Evolutionary conservation across 495 filamentous ascomycete genomes (phyloP), one percentile per base, ranked within the genome.

Genomic region (Hypoxylon subgilvum): DNA sequence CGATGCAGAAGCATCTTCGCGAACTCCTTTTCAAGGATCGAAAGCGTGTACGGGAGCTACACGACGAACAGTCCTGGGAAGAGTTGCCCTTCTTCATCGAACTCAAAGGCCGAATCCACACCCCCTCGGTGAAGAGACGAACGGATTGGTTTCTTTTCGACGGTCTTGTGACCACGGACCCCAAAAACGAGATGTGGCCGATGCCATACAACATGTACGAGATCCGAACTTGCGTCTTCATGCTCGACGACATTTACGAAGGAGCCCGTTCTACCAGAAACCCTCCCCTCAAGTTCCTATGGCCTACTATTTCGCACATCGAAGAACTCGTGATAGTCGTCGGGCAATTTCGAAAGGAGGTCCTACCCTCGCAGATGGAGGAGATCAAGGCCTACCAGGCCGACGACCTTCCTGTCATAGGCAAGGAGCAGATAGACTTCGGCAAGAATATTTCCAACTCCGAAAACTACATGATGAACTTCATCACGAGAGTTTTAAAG

Each of bases 121-220:
- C 39, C 9, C 32, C 35, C 0, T 7, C 9, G 1, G 40, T 52
- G 28, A 57, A 17, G 4, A 52, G 16, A 18, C n/a, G 21, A 1
- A 3, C 42, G 14, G 59, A 57, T 14, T 63, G 59, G 59, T 52
- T 63, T 5, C 47, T 63, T 35, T 52, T 57, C 22, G 52, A 57
- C 5, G 41, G 47, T 34, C 5, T 10, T 30, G 2, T 3, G 2
- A 18, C 13, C 10, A 12, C 14, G 6, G 12, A 14, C 7, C 30
- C 25, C 8, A 2, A 16, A 0, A 1, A 2, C 19, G 0, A n/a
- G 7, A 1, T 10, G 0, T 21, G 27, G 25, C 3, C 5, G 16
- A 23, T 36, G 17, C 30, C 28, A 8, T 1, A 0, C 1, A 6
- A 22, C 5, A 2, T 56, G 0, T 6, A n/a, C 5, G 6, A 22